Percentiles rank a stretch among this genome's conserved stretches.
These are phyloP conservation scores for Salvia rosmarinus DNA, from an alignment of 257 asterid genomes.

Conservation along the genomic window DNA sequence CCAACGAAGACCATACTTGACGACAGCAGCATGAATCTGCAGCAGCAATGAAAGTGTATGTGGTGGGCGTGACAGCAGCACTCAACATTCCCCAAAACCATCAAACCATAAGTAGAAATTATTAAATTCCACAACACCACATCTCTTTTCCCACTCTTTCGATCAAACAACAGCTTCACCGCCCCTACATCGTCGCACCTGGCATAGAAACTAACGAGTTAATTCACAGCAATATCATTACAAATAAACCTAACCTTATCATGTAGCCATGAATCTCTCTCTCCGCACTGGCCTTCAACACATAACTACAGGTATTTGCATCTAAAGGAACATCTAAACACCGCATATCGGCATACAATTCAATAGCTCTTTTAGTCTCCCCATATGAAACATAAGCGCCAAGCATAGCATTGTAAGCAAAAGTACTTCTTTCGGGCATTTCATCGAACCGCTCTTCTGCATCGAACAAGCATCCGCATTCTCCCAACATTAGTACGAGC, in stretches of 20 bases:
- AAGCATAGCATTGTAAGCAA: conserved; percentile 79
- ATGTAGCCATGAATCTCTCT: conserved; percentile 69
- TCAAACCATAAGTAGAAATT: conserved; percentile 61
- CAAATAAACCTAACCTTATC: conserved; percentile 50
- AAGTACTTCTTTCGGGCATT: conserved; percentile 62
- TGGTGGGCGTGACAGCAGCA: conserved; percentile 50
- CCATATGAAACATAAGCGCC: conserved; percentile 68
- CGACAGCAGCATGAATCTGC: conserved; percentile 56
- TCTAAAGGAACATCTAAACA: conserved; percentile 49
- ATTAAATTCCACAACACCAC: conserved; percentile 77
- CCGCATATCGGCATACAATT: conserved; percentile 59
- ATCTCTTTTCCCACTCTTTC: conserved; percentile 49
- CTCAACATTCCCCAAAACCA: conserved; percentile 56
- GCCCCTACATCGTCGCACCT: conserved; percentile 55
- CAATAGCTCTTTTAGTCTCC: conserved; percentile 51
- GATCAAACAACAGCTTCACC: conserved; percentile 52
- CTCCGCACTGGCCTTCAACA: conserved; percentile 63
- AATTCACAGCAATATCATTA: conserved; percentile 57
- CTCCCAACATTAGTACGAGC: conserved; percentile 67
- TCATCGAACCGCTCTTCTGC: conserved; percentile 70
- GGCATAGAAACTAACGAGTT: conserved; percentile 62
- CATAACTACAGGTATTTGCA: conserved; percentile 60
- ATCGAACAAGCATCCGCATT: conserved; percentile 54
- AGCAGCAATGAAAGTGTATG: conserved; percentile 77
- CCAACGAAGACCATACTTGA: conserved; percentile 46